Conservation (phyloP, 768 basidiomycete species). For the Termitomyces sp. region DNA sequence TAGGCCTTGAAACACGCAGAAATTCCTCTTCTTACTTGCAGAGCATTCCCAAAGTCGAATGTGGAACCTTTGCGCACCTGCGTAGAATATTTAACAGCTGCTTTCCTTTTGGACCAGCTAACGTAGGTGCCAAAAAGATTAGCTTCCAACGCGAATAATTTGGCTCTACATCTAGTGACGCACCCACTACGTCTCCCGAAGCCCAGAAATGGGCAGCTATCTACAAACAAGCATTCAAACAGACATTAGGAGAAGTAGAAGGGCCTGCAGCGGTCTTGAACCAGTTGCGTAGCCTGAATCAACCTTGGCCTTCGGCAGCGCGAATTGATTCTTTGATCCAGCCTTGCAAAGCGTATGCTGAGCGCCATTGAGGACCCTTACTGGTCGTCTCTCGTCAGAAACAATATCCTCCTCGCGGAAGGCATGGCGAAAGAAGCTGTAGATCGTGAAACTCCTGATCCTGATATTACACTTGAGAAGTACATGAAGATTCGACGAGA, state of each 20-base stretch:
- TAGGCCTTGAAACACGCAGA: constrained; percentile 8
- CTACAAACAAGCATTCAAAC: constrained; percentile 5
- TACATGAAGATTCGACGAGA: constrained; percentile 7
- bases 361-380: not conserved
- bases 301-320: no score
- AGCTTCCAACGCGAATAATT: no score
- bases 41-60: constrained; percentile 3
- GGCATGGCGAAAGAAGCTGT: constrained; percentile 7
- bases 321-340: no score
- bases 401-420: constrained; percentile 5
- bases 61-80: constrained; percentile 1
- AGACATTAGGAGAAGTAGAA: not conserved
- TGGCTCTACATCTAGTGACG: constrained; percentile 1
- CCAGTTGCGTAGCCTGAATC: not conserved
- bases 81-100: constrained; percentile 7
- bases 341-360: no score
- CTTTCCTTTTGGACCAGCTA: constrained; percentile 8
- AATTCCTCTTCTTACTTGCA: constrained; percentile 5
- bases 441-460: constrained; percentile 6
- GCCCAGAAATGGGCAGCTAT: constrained; percentile 8
- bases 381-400: not conserved
- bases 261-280: constrained; percentile 2
- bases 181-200: constrained; percentile 2
- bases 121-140: not conserved
- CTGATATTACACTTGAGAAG: not conserved